Evolutionary conservation across 2,329 filamentous ascomycete species (phyloP).

Genomic region (Arthrobotrys iridis): DNA sequence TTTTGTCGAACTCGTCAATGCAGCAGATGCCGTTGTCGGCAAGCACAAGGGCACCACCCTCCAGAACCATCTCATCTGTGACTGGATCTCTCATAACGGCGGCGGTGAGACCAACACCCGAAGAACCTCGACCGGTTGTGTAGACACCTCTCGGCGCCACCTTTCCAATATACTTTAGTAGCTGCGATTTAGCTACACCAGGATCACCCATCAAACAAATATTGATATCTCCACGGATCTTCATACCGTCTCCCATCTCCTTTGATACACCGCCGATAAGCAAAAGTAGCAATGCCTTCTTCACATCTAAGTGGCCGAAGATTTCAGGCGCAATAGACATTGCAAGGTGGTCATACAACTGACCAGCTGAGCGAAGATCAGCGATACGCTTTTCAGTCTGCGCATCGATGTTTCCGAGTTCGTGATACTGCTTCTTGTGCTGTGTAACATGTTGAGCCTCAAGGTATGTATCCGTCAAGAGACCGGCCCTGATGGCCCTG

Average conservation of each 20-base stretch:
- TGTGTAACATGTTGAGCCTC: conserved; percentile 93
- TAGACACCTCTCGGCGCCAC: conserved; percentile 92
- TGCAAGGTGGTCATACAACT: conserved; percentile 94
- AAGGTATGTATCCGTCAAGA: conserved; percentile 96
- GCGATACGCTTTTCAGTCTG: conserved; percentile 84
- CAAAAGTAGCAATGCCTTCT: conserved; percentile 94
- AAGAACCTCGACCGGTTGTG: conserved; percentile 81
- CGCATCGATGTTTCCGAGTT: conserved; percentile 80
- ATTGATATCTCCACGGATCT: conserved; percentile 98
- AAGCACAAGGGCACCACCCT: conserved; percentile 80
- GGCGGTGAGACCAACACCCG: conserved; percentile 82
- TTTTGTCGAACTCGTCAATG: conserved; percentile 89
- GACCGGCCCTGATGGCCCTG: conserved; percentile 91
- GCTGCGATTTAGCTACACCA: conserved; percentile 98
- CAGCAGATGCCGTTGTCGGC: conserved; percentile 87
- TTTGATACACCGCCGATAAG: conserved; percentile 96
- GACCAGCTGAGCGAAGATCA: conserved; percentile 82
- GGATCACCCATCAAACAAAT: conserved; percentile 99
- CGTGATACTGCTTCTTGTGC: conserved; percentile 98
- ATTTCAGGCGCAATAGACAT: conserved; percentile 98
- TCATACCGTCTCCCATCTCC: conserved; percentile 97
- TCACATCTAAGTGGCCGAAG: conserved; percentile 94
- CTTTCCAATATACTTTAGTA: conserved; percentile 98
- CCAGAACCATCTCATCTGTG: conserved; percentile 84
- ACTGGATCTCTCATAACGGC: conserved; percentile 86